phyloP scores from a whole-genome alignment of 345 rosid species.

The Isatis tinctoria region DNA sequence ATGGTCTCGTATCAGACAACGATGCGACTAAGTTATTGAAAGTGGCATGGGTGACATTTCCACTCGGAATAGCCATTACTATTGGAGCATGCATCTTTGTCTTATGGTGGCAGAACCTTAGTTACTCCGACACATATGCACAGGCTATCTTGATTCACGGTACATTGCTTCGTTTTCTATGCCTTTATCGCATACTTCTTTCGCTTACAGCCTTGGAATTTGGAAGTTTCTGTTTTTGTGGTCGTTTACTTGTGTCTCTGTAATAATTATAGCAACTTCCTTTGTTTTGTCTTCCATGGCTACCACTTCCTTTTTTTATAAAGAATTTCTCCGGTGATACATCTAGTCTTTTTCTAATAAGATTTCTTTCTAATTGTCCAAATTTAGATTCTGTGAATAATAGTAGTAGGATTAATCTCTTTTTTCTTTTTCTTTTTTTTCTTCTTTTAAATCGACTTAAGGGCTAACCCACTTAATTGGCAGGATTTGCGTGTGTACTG shows the following conservation, averaged over 20 bases:
- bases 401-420: neutral
- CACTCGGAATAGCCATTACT: conserved; percentile 60
- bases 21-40: conserved; percentile 50
- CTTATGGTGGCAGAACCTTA: conserved; percentile 85
- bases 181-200: neutral
- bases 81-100: conserved; percentile 49
- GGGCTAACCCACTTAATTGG: conserved; percentile 24
- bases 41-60: conserved; percentile 83
- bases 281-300: neutral
- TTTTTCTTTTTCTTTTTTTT: too few species aligned
- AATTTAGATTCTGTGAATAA: neutral
- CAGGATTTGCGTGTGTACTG: conserved; percentile 81
- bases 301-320: neutral
- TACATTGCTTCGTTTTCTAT: conserved; percentile 20
- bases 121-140: conserved; percentile 53
- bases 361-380: neutral
- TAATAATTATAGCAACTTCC: neutral
- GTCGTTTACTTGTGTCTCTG: neutral
- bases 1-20: conserved; percentile 40
- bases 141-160: conserved; percentile 88
- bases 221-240: neutral
- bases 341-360: neutral
- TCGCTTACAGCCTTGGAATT: neutral
- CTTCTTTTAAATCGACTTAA: neutral
- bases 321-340: neutral